Base-by-base conservation (phyloP, 2,329 filamentous ascomycete species). In the Xylaria sp. region DNA sequence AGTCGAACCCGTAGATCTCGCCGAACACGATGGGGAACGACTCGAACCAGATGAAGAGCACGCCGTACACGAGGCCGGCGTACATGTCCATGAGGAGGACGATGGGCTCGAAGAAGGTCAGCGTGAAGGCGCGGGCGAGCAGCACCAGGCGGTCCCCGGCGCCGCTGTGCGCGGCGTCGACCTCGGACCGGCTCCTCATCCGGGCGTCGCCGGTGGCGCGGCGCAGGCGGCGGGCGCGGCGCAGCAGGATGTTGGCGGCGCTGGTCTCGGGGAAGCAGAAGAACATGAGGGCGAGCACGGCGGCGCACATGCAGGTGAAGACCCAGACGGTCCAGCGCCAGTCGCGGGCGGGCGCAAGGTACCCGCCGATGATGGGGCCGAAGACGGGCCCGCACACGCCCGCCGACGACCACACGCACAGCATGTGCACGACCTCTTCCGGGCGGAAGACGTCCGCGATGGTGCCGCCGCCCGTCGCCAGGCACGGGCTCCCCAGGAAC, bases 201-300 rank as follows among this genome's bases (percentile, higher is more conserved):
- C 59, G 53, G 17, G 55, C 39, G 39, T 69, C 59, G 0, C 67
- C 66, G 0, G 65, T 65, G 0, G 59, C 22, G 37, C 59, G 59
- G 22, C 83, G 72, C 6, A 86, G 72, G 5, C 83, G 76, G 21
- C 69, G 68, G 1, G 82, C 79, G 13, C 82, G 77, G 16, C 76
- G 75, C 41, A 80, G 73, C 1, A 85, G 73, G 58, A 86, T 83
- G 50, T 78, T 84, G 1, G 74, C 68, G 0, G 77, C 68, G 11
- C 69, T 76, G 0, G 83, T 85, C 66, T 86, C 82, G 0, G 83
- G 83, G 7, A 85, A 72, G 50, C 78, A 74, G 56, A 83, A 65
- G 38, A 67, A 52, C 16, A 89, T 75, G 61, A 86, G 43, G 45
- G 69, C 69, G 2, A 74, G 68, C 5, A 71, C 66, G 11, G 67